Evolutionary conservation across 2,329 filamentous ascomycete genomes (phyloP), one percentile per base, ranked within the genome.

Genomic region (Chaetoscypha palmicola): DNA sequence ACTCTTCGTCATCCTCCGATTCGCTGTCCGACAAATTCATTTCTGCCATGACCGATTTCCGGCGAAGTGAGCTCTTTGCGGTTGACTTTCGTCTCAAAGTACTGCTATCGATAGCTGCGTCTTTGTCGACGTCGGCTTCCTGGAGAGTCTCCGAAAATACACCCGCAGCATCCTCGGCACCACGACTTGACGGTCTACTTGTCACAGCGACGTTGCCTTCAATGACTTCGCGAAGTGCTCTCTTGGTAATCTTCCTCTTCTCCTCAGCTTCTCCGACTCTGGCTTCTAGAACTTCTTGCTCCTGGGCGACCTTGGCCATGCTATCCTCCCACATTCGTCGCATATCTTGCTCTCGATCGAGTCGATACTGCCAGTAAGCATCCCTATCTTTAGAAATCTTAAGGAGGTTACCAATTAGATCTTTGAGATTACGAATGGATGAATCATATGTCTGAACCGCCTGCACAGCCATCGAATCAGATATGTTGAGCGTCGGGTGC

Each of bases 311-410:
- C 57, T 90, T 82, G 8, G 92, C 89, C 92, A 98, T 96, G 66
- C 90, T 97, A 59, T 98, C 92, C 66, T 98, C 92, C 92, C 92
- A 98, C 79, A 98, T 86, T 47, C 86, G 83, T 28, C 92, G 81
- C 67, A 97, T 83, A 61, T 95, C 87, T 33, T 83, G 82, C 67
- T 98, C 92, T 42, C 89, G 83, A 55, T 95, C 90, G 31, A 98
- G 72, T 11, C 90, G 82, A 62, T 94, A 94, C 64, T 97, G 91
- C 92, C 92, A 98, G 63, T 94, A 95, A 1, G 88, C 81, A 64
- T 98, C 92, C 40, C 94, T 84, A 61, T 98, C 92, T 57, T 86
- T 83, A 7, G 90, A 91, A 58, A 98, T 97, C 39, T 90, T 87
- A 36, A 96, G 71, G 7, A 98, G 72, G 62, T 96, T 89, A 16